A percentile compares a stretch with the other conserved stretches of the same genome.
Evolutionary conservation across 345 rosid genomes (phyloP).

Genomic region (Excoecaria agallocha): DNA sequence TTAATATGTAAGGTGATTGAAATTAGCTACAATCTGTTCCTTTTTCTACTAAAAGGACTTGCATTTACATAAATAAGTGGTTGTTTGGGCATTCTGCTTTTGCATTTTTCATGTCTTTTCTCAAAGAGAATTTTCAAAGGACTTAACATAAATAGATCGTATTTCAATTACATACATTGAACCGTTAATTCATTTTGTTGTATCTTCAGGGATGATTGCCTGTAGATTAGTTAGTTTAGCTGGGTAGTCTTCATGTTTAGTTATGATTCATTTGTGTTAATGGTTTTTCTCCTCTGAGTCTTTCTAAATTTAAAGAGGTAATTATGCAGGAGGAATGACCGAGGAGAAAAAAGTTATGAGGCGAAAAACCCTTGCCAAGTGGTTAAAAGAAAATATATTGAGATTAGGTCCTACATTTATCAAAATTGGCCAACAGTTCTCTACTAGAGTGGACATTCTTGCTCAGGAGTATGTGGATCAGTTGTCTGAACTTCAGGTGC

Average conservation of each 20-base stretch:
- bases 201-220: background rate
- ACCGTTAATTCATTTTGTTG: background rate
- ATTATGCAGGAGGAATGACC: constrained; percentile 81
- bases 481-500: constrained; percentile 93
- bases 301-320: constrained; percentile 13
- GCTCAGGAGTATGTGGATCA: constrained; percentile 98
- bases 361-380: constrained; percentile 79
- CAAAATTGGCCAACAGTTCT: constrained; percentile 95
- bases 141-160: background rate
- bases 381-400: constrained; percentile 89
- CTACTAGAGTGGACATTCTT: constrained; percentile 97
- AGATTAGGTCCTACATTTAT: constrained; percentile 97
- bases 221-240: background rate
- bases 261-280: background rate
- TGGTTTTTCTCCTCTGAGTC: background rate
- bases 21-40: too few species aligned
- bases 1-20: too few species aligned
- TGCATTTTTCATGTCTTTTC: background rate
- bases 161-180: background rate
- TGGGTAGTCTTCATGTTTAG: background rate
- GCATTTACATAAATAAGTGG: too few species aligned
- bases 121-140: background rate
- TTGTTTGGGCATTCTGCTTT: too few species aligned
- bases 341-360: constrained; percentile 65
- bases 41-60: too few species aligned